Conservation (phyloP, 192 early-diverging fungal genomes). For the Gryganskiella cystojenkinii region DNA sequence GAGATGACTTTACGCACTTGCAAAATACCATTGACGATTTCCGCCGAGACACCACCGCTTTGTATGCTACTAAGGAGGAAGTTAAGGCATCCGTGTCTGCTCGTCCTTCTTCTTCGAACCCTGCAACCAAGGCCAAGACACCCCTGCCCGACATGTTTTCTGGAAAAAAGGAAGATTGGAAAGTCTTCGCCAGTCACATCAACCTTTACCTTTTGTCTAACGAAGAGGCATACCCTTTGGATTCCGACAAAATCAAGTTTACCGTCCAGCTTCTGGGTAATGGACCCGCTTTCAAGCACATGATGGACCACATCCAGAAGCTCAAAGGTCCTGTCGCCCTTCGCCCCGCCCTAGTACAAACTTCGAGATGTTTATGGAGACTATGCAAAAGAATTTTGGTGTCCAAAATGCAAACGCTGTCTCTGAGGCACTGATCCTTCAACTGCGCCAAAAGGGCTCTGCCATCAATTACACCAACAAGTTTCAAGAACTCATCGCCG, state of each 20-base stretch:
- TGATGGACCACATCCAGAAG: background rate
- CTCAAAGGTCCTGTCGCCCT: background rate
- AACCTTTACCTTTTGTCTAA: background rate
- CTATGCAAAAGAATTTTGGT: constrained; percentile 7
- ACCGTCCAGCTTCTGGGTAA: constrained; percentile 12
- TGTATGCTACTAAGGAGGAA: too few relatives aligned
- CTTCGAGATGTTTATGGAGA: background rate
- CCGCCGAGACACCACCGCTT: too few relatives aligned
- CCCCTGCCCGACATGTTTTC: too few relatives aligned
- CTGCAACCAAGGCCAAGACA: too few relatives aligned
- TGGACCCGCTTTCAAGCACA: constrained; percentile 10
- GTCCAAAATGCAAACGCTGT: background rate
- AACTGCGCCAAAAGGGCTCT: background rate
- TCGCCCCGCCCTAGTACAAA: background rate
- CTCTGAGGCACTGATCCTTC: background rate
- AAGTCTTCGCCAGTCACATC: constrained; percentile 1
- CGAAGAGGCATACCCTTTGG: background rate
- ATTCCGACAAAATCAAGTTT: constrained; percentile 6
- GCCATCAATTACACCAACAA: background rate
- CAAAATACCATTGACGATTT: too few relatives aligned
- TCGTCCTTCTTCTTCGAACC: too few relatives aligned
- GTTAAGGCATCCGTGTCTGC: too few relatives aligned
- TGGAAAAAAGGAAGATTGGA: constrained; percentile 22
- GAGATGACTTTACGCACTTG: too few relatives aligned
- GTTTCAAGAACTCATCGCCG: background rate